These are phyloP conservation scores for Colletotrichum tamarilloi DNA, from an alignment of 2,329 filamentous ascomycete species.

Conservation along the genomic window DNA sequence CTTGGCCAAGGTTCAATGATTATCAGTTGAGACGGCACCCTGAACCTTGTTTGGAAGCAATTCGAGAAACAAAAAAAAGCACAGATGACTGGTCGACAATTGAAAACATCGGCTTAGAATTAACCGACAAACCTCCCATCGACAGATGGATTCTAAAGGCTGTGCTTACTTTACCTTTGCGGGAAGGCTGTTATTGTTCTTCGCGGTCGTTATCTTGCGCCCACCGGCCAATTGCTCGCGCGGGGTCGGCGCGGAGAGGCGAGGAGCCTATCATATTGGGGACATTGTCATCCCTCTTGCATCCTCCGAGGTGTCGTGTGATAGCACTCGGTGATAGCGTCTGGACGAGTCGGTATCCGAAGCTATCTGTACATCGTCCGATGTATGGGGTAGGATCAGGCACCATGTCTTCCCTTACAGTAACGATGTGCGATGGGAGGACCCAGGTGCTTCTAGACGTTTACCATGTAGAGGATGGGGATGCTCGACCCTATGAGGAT, in stretches of 20 bases:
- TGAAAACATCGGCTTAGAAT: neutral
- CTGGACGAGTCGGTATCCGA: neutral
- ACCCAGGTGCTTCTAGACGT: neutral
- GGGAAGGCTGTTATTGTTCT: neutral
- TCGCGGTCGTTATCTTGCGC: neutral
- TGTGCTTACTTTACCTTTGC: neutral
- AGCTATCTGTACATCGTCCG: slow-evolving; percentile 1
- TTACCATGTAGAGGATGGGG: too few relatives aligned
- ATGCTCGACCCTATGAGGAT: too few relatives aligned
- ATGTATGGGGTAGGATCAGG: neutral
- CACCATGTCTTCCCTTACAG: neutral
- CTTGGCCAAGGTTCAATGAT: neutral
- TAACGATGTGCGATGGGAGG: too few relatives aligned
- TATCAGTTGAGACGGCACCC: slow-evolving; percentile 12
- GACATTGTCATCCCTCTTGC: slow-evolving; percentile 17
- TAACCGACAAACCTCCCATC: neutral
- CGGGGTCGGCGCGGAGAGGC: slow-evolving; percentile 5
- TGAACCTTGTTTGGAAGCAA: neutral
- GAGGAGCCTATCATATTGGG: slow-evolving; percentile 9
- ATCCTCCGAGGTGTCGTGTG: slow-evolving; percentile 3
- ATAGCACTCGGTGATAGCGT: neutral
- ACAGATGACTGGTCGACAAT: neutral
- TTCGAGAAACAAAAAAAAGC: neutral
- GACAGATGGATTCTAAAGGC: neutral
- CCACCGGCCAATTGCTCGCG: neutral